Evolutionary conservation across 1,139 yeast genomes (phyloP), one percentile per base, ranked within the genome.

Genomic region (Hemisphaericaspora xylofermentans): DNA sequence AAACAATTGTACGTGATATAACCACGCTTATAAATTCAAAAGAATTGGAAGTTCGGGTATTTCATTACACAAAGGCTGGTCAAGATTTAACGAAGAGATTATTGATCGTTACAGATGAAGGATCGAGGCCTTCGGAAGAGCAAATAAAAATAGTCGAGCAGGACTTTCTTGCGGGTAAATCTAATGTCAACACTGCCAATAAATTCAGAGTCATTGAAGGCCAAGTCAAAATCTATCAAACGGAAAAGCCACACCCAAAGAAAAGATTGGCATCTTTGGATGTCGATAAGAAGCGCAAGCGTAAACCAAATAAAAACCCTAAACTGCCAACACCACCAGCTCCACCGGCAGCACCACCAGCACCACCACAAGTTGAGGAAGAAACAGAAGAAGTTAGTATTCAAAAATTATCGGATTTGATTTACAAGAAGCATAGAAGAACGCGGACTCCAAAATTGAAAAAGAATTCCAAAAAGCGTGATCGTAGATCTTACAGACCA

Each of bases 1-100:
- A 71, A 43, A 78, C 84, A 0, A 43, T 77, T 6, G 64, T 66
- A 1, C 62, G 78, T 36, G 83, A 78, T 51, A 66, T 75, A 1
- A 54, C 62, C 2, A 41, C 50, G 12, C 48, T 66, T 17, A 58
- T 60, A 2, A 46, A 51, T 7, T 47, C 46, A 38, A 56, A 58
- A 1, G 56, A 54, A 3, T 38, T 71, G 15, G 68, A 65, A 39
- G 54, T 61, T 7, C 58, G 60, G 37, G 60, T 59, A 35, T 54
- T 69, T 5, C 45, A 52, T 2, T 51, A 66, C 30, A 45, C 49
- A n/a, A 51, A 61, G 40, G 56, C 64, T 6, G 74, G 71, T 1
- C 63, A 60, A 41, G 47, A 40, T 4, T 54, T 62, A 1, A 62
- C 64, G 2, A 56, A 72, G 43, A 65, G 64, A 35, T 45, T 72